Percentiles rank a stretch among this genome's conserved stretches.
These are phyloP conservation scores for Cyberlindnera xylosilytica DNA, from an alignment of 805 yeast genomes.

Conservation along the genomic window DNA sequence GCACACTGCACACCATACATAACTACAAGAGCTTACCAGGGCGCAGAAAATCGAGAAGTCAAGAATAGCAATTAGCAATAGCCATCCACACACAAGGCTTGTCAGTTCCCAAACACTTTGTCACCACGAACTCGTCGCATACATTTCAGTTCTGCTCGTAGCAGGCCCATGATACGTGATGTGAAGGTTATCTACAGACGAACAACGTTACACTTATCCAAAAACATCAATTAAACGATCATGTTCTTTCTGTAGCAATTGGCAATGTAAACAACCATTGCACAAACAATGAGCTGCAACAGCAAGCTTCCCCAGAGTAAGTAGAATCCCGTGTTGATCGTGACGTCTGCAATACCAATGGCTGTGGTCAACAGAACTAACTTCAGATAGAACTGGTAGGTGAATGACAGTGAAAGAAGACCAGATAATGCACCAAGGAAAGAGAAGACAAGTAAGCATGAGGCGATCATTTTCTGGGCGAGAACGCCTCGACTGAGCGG, in stretches of 20 bases:
- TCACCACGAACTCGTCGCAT: no score
- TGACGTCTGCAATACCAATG: conserved; percentile 27
- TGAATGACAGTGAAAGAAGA: conserved; percentile 24
- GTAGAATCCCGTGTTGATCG: conserved; percentile 18
- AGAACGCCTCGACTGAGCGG: not conserved
- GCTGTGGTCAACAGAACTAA: conserved; percentile 16
- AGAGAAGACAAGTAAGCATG: conserved; percentile 11
- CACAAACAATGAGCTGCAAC: conserved; percentile 7
- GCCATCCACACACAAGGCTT: no score
- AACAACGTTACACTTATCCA: not conserved
- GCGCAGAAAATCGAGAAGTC: no score
- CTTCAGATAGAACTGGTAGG: conserved; percentile 23
- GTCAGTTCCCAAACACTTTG: no score
- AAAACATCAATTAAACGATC: not conserved
- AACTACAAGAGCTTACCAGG: no score
- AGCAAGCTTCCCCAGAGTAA: conserved; percentile 22
- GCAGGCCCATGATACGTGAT: no score
- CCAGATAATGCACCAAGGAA: conserved; percentile 16
- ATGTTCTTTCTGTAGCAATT: conserved; percentile 20
- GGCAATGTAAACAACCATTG: conserved; percentile 18
- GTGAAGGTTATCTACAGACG: not conserved
- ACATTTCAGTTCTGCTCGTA: no score
- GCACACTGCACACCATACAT: no score
- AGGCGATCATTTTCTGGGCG: conserved; percentile 10
- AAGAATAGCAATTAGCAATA: no score